Evolutionary conservation across 2,329 filamentous ascomycete genomes (phyloP).

Genomic region (Nigrospora sphaerica): DNA sequence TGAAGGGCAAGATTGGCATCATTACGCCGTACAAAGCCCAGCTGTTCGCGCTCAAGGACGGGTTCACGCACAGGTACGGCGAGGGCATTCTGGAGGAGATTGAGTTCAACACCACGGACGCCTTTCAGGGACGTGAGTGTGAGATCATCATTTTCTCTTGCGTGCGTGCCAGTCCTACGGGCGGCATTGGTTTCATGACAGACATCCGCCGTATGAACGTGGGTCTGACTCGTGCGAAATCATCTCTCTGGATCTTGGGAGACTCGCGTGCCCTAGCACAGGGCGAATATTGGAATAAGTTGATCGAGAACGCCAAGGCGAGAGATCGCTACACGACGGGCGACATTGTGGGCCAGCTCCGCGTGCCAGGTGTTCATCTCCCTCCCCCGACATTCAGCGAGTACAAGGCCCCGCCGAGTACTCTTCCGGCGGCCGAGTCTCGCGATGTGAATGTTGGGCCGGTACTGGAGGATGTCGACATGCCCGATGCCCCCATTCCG

Average conservation of each 20-base stretch:
- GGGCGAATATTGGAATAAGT: conserved; percentile 82
- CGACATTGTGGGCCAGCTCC: conserved; percentile 43
- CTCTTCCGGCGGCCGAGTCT: background rate
- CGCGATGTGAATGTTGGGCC: background rate
- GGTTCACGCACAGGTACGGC: conserved; percentile 69
- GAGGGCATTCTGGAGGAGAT: conserved; percentile 68
- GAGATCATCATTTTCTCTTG: conserved; percentile 99
- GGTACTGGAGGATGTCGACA: conserved; percentile 16
- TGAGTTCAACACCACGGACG: conserved; percentile 98
- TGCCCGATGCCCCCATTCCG: conserved; percentile 16
- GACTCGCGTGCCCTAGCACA: conserved; percentile 81
- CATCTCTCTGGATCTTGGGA: conserved; percentile 91
- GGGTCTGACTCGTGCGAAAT: conserved; percentile 92
- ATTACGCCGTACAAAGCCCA: conserved; percentile 98
- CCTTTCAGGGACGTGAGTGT: conserved; percentile 92
- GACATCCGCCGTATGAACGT: conserved; percentile 99
- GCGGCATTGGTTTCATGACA: conserved; percentile 96
- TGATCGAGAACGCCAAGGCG: conserved; percentile 73
- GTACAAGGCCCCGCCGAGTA: background rate
- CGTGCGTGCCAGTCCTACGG: conserved; percentile 83
- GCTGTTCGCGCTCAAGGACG: conserved; percentile 67
- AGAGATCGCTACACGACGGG: conserved; percentile 73
- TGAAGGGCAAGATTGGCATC: conserved; percentile 82
- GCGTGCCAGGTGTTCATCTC: conserved; percentile 31
- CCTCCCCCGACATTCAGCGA: conserved; percentile 13